A percentile compares a stretch with the other conserved stretches of the same genome.
Evolutionary conservation across 208 protist genomes (phyloP).

Genomic region (Trypanosoma caninum): DNA sequence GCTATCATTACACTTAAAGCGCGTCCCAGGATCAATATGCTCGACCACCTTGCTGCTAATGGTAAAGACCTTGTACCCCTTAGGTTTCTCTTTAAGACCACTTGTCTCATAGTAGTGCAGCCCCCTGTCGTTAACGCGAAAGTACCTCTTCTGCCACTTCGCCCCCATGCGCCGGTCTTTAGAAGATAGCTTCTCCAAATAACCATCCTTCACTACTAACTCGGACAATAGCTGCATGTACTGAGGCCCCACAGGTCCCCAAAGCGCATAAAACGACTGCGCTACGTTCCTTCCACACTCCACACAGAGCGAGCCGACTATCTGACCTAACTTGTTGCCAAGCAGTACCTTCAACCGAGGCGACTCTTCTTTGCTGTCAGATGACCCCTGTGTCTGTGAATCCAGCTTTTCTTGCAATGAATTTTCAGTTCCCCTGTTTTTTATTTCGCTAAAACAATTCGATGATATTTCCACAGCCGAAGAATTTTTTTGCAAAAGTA

Average conservation of each 20-base stretch:
- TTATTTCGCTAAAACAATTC: too few species aligned
- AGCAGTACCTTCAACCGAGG: conserved; percentile 7
- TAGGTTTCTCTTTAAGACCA: conserved; percentile 17
- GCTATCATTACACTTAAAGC: conserved; percentile 12
- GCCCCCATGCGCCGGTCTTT: conserved; percentile 12
- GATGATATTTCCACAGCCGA: background rate
- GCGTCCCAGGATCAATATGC: conserved; percentile 1
- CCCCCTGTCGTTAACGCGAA: conserved; percentile 31
- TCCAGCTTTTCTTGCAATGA: background rate
- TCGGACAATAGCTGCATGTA: conserved; percentile 18
- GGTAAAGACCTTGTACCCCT: conserved; percentile 30
- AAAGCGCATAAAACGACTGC: conserved; percentile 19
- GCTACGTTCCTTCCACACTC: conserved; percentile 8
- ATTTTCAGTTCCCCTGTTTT: too few species aligned
- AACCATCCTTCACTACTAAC: conserved; percentile 18
- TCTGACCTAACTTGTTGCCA: conserved; percentile 16
- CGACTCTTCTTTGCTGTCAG: background rate
- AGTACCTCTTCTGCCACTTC: conserved; percentile 30
- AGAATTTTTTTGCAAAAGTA: background rate
- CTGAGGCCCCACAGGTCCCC: conserved; percentile 20
- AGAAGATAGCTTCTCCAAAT: conserved; percentile 23
- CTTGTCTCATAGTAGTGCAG: conserved; percentile 33
- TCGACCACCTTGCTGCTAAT: conserved; percentile 3
- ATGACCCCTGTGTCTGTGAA: background rate
- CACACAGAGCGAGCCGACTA: conserved; percentile 13